Conservation (phyloP, 169 alveolate genomes). For the Neospora caninum region DNA sequence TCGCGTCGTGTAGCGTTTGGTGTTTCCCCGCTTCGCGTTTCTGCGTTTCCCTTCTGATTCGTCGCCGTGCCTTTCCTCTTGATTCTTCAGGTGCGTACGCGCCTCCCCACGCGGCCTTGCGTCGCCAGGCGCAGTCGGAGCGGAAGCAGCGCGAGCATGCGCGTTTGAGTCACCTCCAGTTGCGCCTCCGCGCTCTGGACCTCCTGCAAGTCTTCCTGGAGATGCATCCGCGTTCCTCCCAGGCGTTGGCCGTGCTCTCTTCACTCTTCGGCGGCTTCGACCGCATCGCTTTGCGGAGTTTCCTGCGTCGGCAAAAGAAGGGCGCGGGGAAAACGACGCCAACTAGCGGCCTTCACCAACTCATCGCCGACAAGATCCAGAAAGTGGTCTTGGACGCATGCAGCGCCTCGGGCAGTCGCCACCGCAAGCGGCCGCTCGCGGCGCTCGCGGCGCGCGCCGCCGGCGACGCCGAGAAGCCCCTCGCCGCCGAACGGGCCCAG, state of each 20-base stretch:
- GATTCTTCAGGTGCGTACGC: not conserved
- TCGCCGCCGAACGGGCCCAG: not conserved
- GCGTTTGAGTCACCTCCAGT: not conserved
- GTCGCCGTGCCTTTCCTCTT: not conserved
- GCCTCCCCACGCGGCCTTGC: not conserved
- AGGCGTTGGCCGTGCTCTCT: not conserved
- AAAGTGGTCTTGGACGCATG: not conserved
- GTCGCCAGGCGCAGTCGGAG: not conserved
- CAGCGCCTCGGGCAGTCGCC: not conserved
- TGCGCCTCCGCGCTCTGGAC: slow-evolving; percentile 25
- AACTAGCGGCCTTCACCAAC: not conserved
- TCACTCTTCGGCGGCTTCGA: not conserved
- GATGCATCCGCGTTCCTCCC: not conserved
- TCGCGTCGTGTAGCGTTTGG: no score
- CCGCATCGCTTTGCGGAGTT: not conserved
- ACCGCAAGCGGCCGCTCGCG: not conserved
- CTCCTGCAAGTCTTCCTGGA: not conserved
- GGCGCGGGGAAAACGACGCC: not conserved
- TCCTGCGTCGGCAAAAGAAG: not conserved
- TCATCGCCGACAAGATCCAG: slow-evolving; percentile 16
- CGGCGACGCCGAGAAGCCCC: not conserved
- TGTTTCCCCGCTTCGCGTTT: not conserved
- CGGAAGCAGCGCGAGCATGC: not conserved
- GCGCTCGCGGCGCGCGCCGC: not conserved
- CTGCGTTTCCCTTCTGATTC: no score